These are phyloP conservation scores for Solanum rostratum DNA, from an alignment of 257 asterid species.

Conservation along the genomic window DNA sequence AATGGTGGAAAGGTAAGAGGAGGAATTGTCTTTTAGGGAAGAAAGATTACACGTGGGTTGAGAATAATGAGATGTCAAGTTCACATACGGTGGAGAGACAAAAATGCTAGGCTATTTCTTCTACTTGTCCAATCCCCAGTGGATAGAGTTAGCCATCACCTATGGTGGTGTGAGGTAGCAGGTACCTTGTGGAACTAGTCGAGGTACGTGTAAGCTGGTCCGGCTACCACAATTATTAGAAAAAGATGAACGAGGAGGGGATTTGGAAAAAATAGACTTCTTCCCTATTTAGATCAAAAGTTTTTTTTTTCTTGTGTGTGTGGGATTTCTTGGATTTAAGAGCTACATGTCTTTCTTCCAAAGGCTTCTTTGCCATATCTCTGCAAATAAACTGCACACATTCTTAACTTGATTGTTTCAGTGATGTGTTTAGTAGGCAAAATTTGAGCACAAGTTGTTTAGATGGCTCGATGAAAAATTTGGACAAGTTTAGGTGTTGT, in stretches of 20 bases:
- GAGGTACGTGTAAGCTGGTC: not conserved
- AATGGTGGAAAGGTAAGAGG: not conserved
- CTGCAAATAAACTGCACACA: not conserved
- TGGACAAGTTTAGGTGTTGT: not conserved
- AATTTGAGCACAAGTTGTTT: not conserved
- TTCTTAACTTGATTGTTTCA: not conserved
- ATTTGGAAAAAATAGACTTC: not conserved
- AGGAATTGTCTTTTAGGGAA: not conserved
- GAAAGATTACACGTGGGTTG: not conserved
- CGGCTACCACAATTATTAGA: not conserved
- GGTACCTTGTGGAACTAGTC: not conserved
- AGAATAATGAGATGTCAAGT: not conserved
- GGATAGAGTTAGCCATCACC: not conserved
- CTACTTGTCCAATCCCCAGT: not conserved
- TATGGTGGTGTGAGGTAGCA: not conserved
- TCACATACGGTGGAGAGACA: not conserved
- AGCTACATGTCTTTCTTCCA: not conserved
- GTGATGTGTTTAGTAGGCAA: not conserved
- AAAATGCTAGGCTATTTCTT: not conserved
- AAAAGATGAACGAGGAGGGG: not conserved
- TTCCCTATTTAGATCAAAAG: not conserved
- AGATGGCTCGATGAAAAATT: not conserved
- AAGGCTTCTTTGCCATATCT: not conserved
- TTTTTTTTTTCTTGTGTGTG: not conserved
- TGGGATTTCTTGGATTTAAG: not conserved